These are phyloP conservation scores for Phytophthora megakarya DNA, from an alignment of 352 stramenopile species.

Conservation along the genomic window DNA sequence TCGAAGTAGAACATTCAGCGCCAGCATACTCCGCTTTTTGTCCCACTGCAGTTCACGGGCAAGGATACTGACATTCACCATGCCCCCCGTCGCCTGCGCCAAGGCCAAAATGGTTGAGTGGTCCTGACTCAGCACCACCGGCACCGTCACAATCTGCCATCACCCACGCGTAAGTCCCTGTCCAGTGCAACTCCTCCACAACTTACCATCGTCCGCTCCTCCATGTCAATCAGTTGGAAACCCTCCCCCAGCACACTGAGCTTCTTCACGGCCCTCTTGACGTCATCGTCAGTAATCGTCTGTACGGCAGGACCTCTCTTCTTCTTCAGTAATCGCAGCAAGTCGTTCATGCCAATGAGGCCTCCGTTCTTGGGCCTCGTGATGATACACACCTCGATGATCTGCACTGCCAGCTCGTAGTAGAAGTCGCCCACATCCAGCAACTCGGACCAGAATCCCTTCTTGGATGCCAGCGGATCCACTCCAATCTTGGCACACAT, in stretches of 20 bases:
- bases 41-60: constrained; percentile 86
- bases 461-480: constrained; percentile 97
- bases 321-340: constrained; percentile 74
- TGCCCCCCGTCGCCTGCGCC: constrained; percentile 86
- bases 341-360: constrained; percentile 80
- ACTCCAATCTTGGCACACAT: constrained; percentile 98
- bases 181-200: not conserved
- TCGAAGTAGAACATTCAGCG: constrained; percentile 90
- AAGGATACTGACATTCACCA: constrained; percentile 90
- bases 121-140: constrained; percentile 94
- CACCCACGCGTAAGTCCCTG: not conserved
- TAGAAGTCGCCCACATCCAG: constrained; percentile 99
- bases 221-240: constrained; percentile 94
- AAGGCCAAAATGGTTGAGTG: constrained; percentile 93
- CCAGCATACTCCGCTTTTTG: constrained; percentile 91
- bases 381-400: constrained; percentile 97
- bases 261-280: constrained; percentile 95
- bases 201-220: constrained; percentile 88
- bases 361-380: constrained; percentile 89
- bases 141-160: constrained; percentile 92
- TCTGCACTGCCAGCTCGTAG: constrained; percentile 99
- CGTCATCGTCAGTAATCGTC: constrained; percentile 91
- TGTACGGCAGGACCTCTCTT: constrained; percentile 70
- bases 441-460: constrained; percentile 97
- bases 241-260: constrained; percentile 94